Conservation (phyloP, 306 rosid species). For the Malus asiatica region DNA sequence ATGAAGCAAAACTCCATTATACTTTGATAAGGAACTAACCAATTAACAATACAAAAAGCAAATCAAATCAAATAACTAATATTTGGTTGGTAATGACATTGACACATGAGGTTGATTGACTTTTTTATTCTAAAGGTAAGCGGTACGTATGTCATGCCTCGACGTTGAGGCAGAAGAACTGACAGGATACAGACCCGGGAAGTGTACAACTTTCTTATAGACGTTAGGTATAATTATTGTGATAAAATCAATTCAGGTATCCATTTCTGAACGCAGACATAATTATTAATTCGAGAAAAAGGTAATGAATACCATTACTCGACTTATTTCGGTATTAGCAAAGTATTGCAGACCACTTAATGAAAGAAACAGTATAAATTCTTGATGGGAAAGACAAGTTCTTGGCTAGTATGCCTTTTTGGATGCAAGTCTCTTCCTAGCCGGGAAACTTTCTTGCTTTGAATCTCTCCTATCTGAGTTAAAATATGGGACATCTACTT, state of each 20-base stretch:
- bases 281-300: neutral
- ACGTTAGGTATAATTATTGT: neutral
- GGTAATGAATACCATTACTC: neutral
- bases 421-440: neutral
- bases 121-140: neutral
- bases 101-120: neutral
- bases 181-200: neutral
- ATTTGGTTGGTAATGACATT: neutral
- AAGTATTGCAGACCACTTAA: neutral
- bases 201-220: neutral
- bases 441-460: neutral
- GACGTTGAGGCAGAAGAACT: neutral
- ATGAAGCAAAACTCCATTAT: neutral
- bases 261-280: neutral
- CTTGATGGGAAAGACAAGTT: neutral
- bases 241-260: neutral
- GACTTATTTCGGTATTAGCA: neutral
- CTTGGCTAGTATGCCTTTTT: neutral
- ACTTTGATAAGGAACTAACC: neutral
- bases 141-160: neutral
- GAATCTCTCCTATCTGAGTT: neutral
- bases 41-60: neutral
- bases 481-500: neutral
- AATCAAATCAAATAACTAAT: neutral
- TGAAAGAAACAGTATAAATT: neutral